phyloP scores from a whole-genome alignment of 352 stramenopile species.

The Pythium brassicae region DNA sequence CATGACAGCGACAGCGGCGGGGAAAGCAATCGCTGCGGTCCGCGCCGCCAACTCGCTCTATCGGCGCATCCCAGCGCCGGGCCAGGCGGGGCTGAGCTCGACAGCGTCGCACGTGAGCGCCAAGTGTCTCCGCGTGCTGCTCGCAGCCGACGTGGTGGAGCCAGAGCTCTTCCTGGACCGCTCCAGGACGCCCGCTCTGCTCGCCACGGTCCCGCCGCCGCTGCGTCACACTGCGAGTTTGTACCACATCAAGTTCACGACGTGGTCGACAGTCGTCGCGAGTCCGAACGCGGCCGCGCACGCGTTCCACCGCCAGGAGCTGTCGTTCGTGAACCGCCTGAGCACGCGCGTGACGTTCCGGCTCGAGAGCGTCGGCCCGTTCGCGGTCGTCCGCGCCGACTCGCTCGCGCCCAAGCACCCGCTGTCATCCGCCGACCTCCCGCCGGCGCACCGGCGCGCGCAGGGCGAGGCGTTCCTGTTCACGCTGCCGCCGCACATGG shows the following conservation, averaged over 20 bases:
- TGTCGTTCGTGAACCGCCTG: conserved; percentile 60
- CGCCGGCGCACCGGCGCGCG: conserved; percentile 43
- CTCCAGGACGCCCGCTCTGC: not conserved
- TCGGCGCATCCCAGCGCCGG: conserved; percentile 14
- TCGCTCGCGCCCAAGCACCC: conserved; percentile 60
- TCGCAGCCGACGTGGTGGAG: conserved; percentile 57
- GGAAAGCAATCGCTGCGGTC: conserved; percentile 71
- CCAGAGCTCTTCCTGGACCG: conserved; percentile 65
- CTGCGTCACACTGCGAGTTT: not conserved
- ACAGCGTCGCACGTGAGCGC: conserved; percentile 20
- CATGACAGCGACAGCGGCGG: conserved; percentile 17
- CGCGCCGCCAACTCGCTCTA: conserved; percentile 54
- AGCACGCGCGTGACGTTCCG: conserved; percentile 63
- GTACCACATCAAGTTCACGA: conserved; percentile 72
- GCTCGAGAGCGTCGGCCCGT: conserved; percentile 58
- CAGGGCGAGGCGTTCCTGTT: conserved; percentile 72
- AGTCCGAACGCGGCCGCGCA: conserved; percentile 18
- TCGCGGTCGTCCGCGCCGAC: conserved; percentile 52
- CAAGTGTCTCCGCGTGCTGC: conserved; percentile 58
- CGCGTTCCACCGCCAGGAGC: conserved; percentile 40
- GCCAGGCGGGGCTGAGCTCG: not conserved
- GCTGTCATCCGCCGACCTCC: conserved; percentile 48
- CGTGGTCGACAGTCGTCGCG: conserved; percentile 54
- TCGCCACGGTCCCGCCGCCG: not conserved
- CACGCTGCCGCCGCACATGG: conserved; percentile 57